Evolutionary conservation across 768 basidiomycete genomes (phyloP).

Genomic region (Trametes meyenii): DNA sequence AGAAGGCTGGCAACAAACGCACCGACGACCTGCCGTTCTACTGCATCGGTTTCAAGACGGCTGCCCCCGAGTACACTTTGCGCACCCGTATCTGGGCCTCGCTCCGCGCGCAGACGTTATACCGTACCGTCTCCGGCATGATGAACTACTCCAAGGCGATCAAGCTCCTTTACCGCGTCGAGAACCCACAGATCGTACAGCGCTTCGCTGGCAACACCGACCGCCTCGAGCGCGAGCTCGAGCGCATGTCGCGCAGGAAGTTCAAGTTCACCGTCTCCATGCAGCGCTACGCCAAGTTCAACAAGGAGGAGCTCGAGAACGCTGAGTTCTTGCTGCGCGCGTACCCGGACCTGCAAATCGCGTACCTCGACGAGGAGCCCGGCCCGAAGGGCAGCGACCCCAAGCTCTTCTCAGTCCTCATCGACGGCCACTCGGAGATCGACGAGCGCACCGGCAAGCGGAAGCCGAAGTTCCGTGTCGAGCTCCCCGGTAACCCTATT

Average conservation of each 20-base stretch:
- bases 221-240: slow-evolving; percentile 91
- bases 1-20: slow-evolving; percentile 66
- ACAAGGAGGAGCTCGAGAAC: slow-evolving; percentile 98
- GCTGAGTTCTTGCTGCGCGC: slow-evolving; percentile 97
- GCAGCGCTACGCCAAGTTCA: slow-evolving; percentile 99
- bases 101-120: slow-evolving; percentile 95
- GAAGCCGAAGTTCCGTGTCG: slow-evolving; percentile 96
- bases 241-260: slow-evolving; percentile 95
- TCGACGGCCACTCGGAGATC: slow-evolving; percentile 97
- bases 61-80: slow-evolving; percentile 97
- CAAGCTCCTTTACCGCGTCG: slow-evolving; percentile 97
- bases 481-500: slow-evolving; percentile 98
- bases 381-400: slow-evolving; percentile 88
- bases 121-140: slow-evolving; percentile 99
- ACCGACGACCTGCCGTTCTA: slow-evolving; percentile 97
- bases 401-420: slow-evolving; percentile 86
- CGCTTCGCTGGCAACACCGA: slow-evolving; percentile 97
- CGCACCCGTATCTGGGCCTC: slow-evolving; percentile 99
- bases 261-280: slow-evolving; percentile 99
- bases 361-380: slow-evolving; percentile 96
- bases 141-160: slow-evolving; percentile 99
- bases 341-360: slow-evolving; percentile 98
- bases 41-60: slow-evolving; percentile 99
- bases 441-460: slow-evolving; percentile 86
- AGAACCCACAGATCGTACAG: slow-evolving; percentile 97